A percentile compares a stretch with the other conserved stretches of the same genome.
Evolutionary conservation across 192 early-diverging fungal genomes (phyloP).

Genomic region (Globomyces pollinis-pini): DNA sequence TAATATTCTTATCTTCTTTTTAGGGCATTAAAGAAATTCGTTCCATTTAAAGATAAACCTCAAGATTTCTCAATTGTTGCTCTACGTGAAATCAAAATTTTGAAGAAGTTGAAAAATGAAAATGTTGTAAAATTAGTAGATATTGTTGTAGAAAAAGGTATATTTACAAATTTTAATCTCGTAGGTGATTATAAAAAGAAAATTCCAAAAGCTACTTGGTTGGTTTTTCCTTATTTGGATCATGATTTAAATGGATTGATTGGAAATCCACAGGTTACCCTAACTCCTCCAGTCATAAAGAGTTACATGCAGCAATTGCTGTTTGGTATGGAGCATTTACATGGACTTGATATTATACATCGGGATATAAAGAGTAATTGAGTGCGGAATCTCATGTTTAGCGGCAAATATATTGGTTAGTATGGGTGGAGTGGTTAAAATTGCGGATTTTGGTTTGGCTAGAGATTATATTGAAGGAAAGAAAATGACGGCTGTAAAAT

Average conservation of each 20-base stretch:
- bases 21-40: constrained; percentile 81
- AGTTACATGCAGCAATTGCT: constrained; percentile 84
- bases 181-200: neutral
- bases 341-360: constrained; percentile 56
- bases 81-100: constrained; percentile 91
- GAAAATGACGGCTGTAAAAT: constrained; percentile 60
- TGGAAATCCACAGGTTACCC: constrained; percentile 73
- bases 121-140: constrained; percentile 46
- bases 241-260: constrained; percentile 93
- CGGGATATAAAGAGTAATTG: constrained; percentile 51
- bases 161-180: neutral
- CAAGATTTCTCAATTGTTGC: constrained; percentile 84
- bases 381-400: neutral
- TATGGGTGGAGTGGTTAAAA: constrained; percentile 77
- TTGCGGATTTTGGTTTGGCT: constrained; percentile 97
- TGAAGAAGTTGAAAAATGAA: constrained; percentile 71
- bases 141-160: constrained; percentile 22
- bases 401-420: constrained; percentile 84
- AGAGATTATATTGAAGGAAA: constrained; percentile 57
- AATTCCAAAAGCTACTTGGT: constrained; percentile 58
- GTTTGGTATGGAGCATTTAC: constrained; percentile 84
- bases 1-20: neutral
- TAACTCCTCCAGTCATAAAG: constrained; percentile 77
- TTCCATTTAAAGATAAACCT: constrained; percentile 94
- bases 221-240: constrained; percentile 98